Percentiles rank a stretch among this genome's conserved stretches.
These are phyloP conservation scores for Fusarium albidum DNA, from an alignment of 2,329 filamentous ascomycete species.

Conservation along the genomic window DNA sequence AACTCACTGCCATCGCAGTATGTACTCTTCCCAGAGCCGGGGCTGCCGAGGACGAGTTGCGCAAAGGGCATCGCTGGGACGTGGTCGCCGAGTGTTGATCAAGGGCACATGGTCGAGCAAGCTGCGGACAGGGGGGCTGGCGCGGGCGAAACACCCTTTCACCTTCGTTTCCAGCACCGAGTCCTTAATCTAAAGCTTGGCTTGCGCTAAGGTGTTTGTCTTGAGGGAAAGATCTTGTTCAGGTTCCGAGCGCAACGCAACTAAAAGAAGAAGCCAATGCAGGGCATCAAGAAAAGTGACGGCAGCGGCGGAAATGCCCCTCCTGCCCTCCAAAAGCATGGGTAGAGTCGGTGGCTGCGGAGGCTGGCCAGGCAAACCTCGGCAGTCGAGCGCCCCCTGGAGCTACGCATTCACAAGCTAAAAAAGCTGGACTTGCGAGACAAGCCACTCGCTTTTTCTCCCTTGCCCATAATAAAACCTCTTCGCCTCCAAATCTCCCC, in stretches of 20 bases:
- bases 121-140: background rate
- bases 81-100: slow-evolving; percentile 27
- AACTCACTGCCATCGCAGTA: slow-evolving; percentile 91
- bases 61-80: slow-evolving; percentile 65
- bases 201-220: background rate
- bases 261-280: slow-evolving; percentile 8
- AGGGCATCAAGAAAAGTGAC: slow-evolving; percentile 5
- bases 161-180: slow-evolving; percentile 12
- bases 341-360: slow-evolving; percentile 33
- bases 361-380: slow-evolving; percentile 38
- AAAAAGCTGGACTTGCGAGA: slow-evolving; percentile 33
- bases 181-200: background rate
- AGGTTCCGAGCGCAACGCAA: slow-evolving; percentile 10
- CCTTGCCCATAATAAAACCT: slow-evolving; percentile 35
- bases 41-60: slow-evolving; percentile 91
- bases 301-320: slow-evolving; percentile 32
- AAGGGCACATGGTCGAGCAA: slow-evolving; percentile 37
- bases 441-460: slow-evolving; percentile 33
- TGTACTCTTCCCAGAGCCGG: slow-evolving; percentile 94
- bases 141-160: slow-evolving; percentile 17
- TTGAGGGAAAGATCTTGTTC: slow-evolving; percentile 13
- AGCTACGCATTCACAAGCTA: slow-evolving; percentile 42
- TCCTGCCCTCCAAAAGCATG: slow-evolving; percentile 37
- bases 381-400: slow-evolving; percentile 34
- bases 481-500: slow-evolving; percentile 23